Evolutionary conservation across 257 asterid species (phyloP).

Genomic region (Salvia rosmarinus): DNA sequence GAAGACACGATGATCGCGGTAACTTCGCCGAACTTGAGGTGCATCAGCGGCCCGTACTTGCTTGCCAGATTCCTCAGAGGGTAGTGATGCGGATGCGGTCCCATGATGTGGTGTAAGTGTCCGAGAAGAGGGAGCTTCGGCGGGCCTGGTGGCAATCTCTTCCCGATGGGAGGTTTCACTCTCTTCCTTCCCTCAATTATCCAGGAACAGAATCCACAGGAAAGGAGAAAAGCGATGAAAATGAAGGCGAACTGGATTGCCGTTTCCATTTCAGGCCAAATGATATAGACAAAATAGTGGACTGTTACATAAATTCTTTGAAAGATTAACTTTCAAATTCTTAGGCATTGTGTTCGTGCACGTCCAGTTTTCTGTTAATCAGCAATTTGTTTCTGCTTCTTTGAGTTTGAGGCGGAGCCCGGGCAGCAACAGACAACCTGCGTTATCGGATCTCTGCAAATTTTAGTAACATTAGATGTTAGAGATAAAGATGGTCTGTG

Average conservation of each 20-base stretch:
- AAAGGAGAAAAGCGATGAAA: slow-evolving; percentile 30
- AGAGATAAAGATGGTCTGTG: slow-evolving; percentile 26
- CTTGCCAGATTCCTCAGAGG: slow-evolving; percentile 36
- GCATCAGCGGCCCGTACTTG: slow-evolving; percentile 39
- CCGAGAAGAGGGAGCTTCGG: slow-evolving; percentile 43
- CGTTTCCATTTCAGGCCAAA: slow-evolving; percentile 27
- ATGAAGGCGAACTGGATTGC: slow-evolving; percentile 28
- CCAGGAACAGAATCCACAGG: slow-evolving; percentile 20
- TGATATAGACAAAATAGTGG: slow-evolving; percentile 13
- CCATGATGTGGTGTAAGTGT: slow-evolving; percentile 40
- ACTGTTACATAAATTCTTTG: neutral
- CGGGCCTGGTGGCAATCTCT: slow-evolving; percentile 47
- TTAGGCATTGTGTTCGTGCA: neutral
- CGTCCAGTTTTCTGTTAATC: neutral
- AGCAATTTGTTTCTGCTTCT: slow-evolving; percentile 6
- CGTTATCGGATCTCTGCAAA: slow-evolving; percentile 27
- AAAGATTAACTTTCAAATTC: neutral
- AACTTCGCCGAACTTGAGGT: slow-evolving; percentile 42
- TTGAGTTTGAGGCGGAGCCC: slow-evolving; percentile 13
- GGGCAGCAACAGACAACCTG: slow-evolving; percentile 30
- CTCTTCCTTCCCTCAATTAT: slow-evolving; percentile 30
- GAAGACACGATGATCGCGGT: slow-evolving; percentile 33
- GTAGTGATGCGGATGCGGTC: slow-evolving; percentile 37
- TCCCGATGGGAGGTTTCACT: neutral
- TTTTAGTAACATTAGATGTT: neutral